Evolutionary conservation across 2,329 filamentous ascomycete genomes (phyloP).

Genomic region (Aspergillus transmontanensis): DNA sequence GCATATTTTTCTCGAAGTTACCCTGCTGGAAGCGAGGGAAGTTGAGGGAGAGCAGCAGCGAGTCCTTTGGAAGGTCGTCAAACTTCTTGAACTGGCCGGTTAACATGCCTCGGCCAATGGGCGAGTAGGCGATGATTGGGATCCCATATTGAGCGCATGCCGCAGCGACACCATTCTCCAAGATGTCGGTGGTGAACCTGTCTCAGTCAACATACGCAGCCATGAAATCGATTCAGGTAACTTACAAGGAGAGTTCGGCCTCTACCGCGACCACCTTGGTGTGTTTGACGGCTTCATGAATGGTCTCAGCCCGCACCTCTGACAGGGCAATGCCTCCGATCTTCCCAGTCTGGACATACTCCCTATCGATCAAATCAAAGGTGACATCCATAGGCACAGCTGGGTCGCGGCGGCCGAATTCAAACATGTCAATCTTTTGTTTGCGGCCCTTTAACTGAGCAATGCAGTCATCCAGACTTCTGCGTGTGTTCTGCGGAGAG

Average conservation of each 20-base stretch:
- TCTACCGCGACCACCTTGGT: conserved; percentile 5
- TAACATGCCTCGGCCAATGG: conserved; percentile 64
- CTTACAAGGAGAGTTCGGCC: conserved; percentile 6
- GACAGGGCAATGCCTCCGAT: conserved; percentile 15
- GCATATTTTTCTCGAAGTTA: conserved; percentile 53
- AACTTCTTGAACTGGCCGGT: conserved; percentile 54
- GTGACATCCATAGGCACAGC: conserved; percentile 7
- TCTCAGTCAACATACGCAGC: background rate
- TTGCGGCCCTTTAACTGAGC: conserved; percentile 13
- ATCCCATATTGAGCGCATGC: conserved; percentile 67
- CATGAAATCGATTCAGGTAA: background rate
- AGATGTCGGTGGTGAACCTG: background rate
- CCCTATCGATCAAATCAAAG: conserved; percentile 3
- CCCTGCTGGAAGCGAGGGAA: conserved; percentile 64
- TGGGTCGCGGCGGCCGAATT: conserved; percentile 11
- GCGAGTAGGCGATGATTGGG: conserved; percentile 72
- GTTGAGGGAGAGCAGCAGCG: conserved; percentile 31
- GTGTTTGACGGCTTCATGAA: conserved; percentile 7
- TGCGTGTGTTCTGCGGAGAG: conserved; percentile 9
- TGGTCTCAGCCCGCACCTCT: conserved; percentile 12
- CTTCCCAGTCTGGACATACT: conserved; percentile 14
- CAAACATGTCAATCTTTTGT: conserved; percentile 17
- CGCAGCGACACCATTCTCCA: conserved; percentile 46
- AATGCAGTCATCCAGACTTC: conserved; percentile 6
- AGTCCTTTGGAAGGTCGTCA: conserved; percentile 59